Percentiles rank a stretch among this genome's conserved stretches.
These are phyloP conservation scores for Hyphodiscus sp. DNA, from an alignment of 2,329 filamentous ascomycete species.

Conservation along the genomic window DNA sequence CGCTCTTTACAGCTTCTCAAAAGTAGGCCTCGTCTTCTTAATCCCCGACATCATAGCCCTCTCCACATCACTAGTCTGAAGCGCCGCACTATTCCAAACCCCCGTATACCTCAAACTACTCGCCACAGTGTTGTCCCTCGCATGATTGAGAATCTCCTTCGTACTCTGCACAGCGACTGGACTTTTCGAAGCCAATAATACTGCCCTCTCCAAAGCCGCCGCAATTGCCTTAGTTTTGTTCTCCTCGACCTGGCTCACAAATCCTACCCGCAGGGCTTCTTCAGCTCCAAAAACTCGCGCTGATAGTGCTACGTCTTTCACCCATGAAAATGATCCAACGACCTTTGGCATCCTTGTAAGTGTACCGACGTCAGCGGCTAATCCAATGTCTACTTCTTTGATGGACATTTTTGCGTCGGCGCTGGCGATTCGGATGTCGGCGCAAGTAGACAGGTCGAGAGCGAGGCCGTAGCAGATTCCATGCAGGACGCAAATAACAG, in stretches of 20 bases:
- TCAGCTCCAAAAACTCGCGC: conserved; percentile 62
- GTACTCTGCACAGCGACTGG: conserved; percentile 83
- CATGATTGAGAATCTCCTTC: conserved; percentile 80
- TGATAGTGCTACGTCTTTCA: conserved; percentile 70
- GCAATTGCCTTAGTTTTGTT: conserved; percentile 57
- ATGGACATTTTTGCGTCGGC: conserved; percentile 58
- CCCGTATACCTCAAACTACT: conserved; percentile 79
- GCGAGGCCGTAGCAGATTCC: conserved; percentile 72
- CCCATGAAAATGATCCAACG: conserved; percentile 65
- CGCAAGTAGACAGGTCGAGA: conserved; percentile 65
- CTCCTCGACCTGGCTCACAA: conserved; percentile 59
- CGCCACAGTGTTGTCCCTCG: conserved; percentile 67
- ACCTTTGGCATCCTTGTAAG: conserved; percentile 66
- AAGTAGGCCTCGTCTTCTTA: conserved; percentile 71
- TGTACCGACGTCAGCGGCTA: conserved; percentile 75
- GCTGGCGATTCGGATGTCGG: conserved; percentile 63
- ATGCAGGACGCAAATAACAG: conserved; percentile 77
- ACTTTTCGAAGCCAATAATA: conserved; percentile 68
- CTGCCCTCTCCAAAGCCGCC: conserved; percentile 57
- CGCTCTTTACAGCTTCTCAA: conserved; percentile 67
- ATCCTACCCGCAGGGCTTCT: conserved; percentile 64
- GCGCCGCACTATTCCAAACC: conserved; percentile 78
- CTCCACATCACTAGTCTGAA: conserved; percentile 75
- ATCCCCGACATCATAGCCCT: conserved; percentile 69
- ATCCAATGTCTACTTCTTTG: conserved; percentile 77